Conservation (phyloP, 352 stramenopile species). For the Poterioochromonas sp. region DNA sequence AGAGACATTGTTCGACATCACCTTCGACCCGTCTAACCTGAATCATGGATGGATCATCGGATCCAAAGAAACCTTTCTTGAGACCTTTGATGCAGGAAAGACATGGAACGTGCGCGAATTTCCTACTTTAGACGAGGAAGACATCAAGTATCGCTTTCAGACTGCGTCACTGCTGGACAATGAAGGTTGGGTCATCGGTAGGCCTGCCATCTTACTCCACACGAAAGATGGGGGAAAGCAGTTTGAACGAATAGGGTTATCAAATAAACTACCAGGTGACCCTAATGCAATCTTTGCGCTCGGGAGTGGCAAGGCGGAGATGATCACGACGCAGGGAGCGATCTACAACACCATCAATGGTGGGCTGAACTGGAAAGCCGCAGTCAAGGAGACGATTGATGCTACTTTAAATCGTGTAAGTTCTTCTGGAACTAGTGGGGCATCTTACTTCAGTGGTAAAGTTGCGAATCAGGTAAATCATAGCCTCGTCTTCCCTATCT, state of each 20-base stretch:
- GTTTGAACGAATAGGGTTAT: constrained; percentile 69
- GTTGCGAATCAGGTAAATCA: constrained; percentile 58
- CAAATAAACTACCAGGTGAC: constrained; percentile 66
- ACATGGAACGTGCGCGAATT: constrained; percentile 56
- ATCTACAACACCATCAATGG: constrained; percentile 71
- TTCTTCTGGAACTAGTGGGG: constrained; percentile 59
- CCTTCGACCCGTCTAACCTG: constrained; percentile 55
- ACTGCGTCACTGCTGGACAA: neutral
- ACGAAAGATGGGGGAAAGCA: constrained; percentile 64
- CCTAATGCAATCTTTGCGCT: constrained; percentile 59
- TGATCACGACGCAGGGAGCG: constrained; percentile 64
- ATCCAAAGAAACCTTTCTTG: constrained; percentile 43
- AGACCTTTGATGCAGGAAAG: constrained; percentile 61
- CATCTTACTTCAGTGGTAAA: constrained; percentile 65
- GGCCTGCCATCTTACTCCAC: constrained; percentile 65
- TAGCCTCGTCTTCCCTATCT: neutral
- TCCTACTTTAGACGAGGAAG: constrained; percentile 69
- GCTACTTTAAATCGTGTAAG: constrained; percentile 68
- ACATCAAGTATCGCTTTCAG: constrained; percentile 54
- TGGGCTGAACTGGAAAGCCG: constrained; percentile 69
- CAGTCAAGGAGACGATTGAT: constrained; percentile 74
- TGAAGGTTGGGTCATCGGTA: constrained; percentile 69
- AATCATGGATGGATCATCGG: constrained; percentile 68
- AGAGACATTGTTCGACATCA: constrained; percentile 68
- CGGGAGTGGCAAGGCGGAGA: constrained; percentile 61